Evolutionary conservation across 106 monocot genomes (phyloP).

Genomic region (Dendrobium huoshanense): DNA sequence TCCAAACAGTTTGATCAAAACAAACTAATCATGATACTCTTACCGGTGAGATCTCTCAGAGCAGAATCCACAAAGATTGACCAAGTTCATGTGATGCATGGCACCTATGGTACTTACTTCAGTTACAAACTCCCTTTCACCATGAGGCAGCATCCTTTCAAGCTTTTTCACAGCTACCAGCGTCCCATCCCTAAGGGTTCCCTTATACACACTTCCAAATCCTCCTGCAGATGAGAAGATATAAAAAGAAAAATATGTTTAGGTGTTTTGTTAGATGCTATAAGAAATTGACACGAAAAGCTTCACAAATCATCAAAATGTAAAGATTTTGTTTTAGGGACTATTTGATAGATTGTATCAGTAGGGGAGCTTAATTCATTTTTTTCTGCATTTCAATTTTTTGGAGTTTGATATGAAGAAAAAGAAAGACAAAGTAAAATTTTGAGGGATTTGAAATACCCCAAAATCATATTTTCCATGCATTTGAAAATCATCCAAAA

Average conservation of each 20-base stretch:
- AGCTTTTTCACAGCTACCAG: constrained; percentile 57
- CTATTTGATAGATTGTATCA: too few species aligned
- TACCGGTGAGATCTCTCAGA: constrained; percentile 40
- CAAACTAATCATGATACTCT: neutral
- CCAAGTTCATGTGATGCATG: constrained; percentile 70
- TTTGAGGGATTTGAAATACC: too few species aligned
- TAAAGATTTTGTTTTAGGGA: neutral
- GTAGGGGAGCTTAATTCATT: too few species aligned
- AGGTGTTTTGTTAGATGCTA: neutral
- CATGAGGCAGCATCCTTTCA: constrained; percentile 30
- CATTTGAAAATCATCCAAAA: too few species aligned
- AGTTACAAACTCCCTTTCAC: constrained; percentile 49
- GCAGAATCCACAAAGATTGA: constrained; percentile 62
- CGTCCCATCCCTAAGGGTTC: constrained; percentile 30
- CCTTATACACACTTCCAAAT: constrained; percentile 44
- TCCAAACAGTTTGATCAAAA: neutral
- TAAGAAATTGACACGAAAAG: neutral
- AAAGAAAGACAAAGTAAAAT: too few species aligned
- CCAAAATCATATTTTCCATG: too few species aligned
- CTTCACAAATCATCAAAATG: neutral
- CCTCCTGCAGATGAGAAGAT: constrained; percentile 20
- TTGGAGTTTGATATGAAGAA: too few species aligned
- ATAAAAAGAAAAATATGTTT: neutral
- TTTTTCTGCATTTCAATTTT: too few species aligned
- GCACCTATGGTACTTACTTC: constrained; percentile 63